Conservation (phyloP, 352 stramenopile genomes). For the Phytophthora brassicae region DNA sequence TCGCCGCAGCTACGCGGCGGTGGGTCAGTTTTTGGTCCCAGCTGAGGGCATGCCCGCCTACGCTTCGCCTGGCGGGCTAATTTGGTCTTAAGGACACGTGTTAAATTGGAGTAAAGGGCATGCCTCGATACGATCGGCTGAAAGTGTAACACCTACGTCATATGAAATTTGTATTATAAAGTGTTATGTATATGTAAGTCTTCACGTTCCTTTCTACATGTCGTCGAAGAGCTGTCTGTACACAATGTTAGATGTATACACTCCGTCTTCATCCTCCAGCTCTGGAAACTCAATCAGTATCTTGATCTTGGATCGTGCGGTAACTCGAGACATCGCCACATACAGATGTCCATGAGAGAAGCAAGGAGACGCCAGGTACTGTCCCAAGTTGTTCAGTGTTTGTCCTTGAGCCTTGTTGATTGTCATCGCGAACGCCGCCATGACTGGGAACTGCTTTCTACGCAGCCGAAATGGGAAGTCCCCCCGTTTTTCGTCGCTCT, state of each 20-base stretch:
- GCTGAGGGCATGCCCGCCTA: too few species aligned
- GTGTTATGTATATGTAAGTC: too few species aligned
- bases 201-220: too few species aligned
- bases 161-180: too few species aligned
- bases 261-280: background rate
- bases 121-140: too few species aligned
- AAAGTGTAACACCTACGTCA: too few species aligned
- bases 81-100: too few species aligned
- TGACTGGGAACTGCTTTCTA: conserved; percentile 28
- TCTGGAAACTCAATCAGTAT: background rate
- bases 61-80: too few species aligned
- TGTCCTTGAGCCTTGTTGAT: conserved; percentile 45
- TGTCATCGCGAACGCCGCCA: conserved; percentile 34
- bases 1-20: too few species aligned
- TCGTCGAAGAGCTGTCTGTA: too few species aligned
- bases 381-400: conserved; percentile 26
- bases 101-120: too few species aligned
- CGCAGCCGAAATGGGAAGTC: conserved; percentile 27
- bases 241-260: background rate
- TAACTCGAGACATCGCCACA: background rate
- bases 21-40: too few species aligned
- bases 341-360: background rate
- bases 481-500: background rate
- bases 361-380: background rate
- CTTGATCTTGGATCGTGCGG: background rate